Percentiles rank a stretch among this genome's conserved stretches.
phyloP scores from a whole-genome alignment of 2,329 filamentous ascomycete species.

The Pseudohalonectria lignicola region DNA sequence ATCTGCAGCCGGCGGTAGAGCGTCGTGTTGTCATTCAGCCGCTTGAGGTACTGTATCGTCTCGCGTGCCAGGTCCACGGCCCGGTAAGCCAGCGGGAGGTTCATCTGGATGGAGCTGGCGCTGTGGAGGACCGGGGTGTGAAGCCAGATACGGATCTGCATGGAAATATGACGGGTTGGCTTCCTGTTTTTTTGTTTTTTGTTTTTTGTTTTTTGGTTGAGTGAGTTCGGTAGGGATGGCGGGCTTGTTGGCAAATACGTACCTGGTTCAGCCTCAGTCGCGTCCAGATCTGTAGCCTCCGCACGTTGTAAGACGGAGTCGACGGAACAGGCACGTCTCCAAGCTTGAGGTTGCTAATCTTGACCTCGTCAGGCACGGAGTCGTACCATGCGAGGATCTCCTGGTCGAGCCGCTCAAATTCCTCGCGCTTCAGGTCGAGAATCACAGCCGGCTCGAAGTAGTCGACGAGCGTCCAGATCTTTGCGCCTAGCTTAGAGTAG shows the following conservation, averaged over 20 bases:
- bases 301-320: slow-evolving; percentile 51
- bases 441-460: slow-evolving; percentile 52
- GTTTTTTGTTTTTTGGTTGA: no score
- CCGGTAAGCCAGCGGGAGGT: slow-evolving; percentile 61
- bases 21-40: slow-evolving; percentile 61
- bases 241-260: no score
- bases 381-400: slow-evolving; percentile 84
- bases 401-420: slow-evolving; percentile 71
- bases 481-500: slow-evolving; percentile 73
- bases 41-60: slow-evolving; percentile 59
- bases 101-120: slow-evolving; percentile 68
- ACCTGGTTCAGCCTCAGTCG: slow-evolving; percentile 44
- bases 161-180: no score
- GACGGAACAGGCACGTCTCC: slow-evolving; percentile 39
- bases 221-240: no score
- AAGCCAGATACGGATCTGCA: slow-evolving; percentile 67
- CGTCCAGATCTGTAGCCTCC: slow-evolving; percentile 70
- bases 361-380: slow-evolving; percentile 51
- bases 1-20: slow-evolving; percentile 63
- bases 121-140: slow-evolving; percentile 83
- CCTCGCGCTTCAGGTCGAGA: slow-evolving; percentile 56
- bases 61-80: slow-evolving; percentile 68
- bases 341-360: slow-evolving; percentile 52
- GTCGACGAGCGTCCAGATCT: slow-evolving; percentile 75
- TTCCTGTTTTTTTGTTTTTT: no score